Percentiles rank a stretch among this genome's conserved stretches.
phyloP scores from a whole-genome alignment of 2,329 filamentous ascomycete genomes.

The Penicillium nordicum region DNA sequence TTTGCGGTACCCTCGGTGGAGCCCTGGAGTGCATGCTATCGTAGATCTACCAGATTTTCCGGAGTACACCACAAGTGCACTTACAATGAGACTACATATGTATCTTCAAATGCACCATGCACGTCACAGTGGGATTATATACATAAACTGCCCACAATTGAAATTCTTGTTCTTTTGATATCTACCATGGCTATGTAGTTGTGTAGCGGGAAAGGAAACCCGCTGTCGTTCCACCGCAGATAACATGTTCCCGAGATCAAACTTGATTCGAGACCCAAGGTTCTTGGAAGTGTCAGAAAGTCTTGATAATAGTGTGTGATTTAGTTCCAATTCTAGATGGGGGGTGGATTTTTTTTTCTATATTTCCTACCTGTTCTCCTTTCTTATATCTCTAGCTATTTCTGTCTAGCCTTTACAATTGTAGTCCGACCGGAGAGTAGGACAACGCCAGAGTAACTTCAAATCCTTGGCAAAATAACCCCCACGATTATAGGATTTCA shows the following conservation, averaged over 20 bases:
- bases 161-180: background rate
- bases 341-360: background rate
- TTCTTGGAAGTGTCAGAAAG: background rate
- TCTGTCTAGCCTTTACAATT: background rate
- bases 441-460: background rate
- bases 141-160: background rate
- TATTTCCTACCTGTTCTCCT: too few species aligned
- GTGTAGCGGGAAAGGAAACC: constrained; percentile 1
- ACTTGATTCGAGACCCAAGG: background rate
- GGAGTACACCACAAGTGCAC: constrained; percentile 20
- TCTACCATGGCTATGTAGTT: background rate
- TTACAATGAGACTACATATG: background rate
- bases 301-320: constrained; percentile 3
- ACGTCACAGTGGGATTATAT: constrained; percentile 20
- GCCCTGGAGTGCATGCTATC: constrained; percentile 12
- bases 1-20: constrained; percentile 16
- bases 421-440: background rate
- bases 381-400: background rate
- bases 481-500: background rate
- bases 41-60: constrained; percentile 11
- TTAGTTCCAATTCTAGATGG: background rate
- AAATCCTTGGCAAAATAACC: background rate
- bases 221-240: background rate
- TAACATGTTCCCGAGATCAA: background rate
- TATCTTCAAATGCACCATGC: constrained; percentile 18